Evolutionary conservation across 345 rosid species (phyloP), one percentile per base, ranked within the genome.

Genomic region (Dimocarpus longan): DNA sequence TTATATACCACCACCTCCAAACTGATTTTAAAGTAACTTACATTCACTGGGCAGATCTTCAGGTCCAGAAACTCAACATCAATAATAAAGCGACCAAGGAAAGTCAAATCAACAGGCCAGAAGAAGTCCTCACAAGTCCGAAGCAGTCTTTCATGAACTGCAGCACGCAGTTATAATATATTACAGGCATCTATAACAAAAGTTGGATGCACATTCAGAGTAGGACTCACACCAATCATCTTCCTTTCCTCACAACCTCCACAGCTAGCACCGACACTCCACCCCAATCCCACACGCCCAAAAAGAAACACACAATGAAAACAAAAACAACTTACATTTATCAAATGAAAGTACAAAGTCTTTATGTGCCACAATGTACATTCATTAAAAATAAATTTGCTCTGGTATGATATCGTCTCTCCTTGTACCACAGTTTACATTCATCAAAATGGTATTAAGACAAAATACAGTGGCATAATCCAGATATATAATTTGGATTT

Each of bases 21-120:
- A 79, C 16, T 57, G 40, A 50, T 65, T 24, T 63, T 70, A 68
- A 37, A 80, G 78, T 78, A 76, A 79, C 95, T 89, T 80, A 93
- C 98, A 86, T 88, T 90, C 62, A 85, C 10, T 78, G 93, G 85
- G 86, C 70, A 87, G 84, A 90, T 83, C 84, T 87, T 92, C 84
- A 95, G 89, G 76, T 95, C 98, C n/a, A 95, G 87, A 85, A 95
- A 95, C 89, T 95, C 99, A 1, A 95, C 97, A 75, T 95, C 99
- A 74, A 95, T 86, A 66, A 90, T 84, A 83, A 91, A 88, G 62
- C 94, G 95, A 43, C 97, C 97, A 21, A 82, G 93, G 77, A 90
- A 83, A 43, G 72, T 62, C 42, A 90, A 82, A 76, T 93, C 99
- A 56, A 95, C 91, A 68, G 89, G 91, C 96, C 99, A 95, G 60